Percentiles rank a stretch among this genome's conserved stretches.
These are phyloP conservation scores for Tagetes patula DNA, from an alignment of 129 eudicot genomes.

Conservation along the genomic window DNA sequence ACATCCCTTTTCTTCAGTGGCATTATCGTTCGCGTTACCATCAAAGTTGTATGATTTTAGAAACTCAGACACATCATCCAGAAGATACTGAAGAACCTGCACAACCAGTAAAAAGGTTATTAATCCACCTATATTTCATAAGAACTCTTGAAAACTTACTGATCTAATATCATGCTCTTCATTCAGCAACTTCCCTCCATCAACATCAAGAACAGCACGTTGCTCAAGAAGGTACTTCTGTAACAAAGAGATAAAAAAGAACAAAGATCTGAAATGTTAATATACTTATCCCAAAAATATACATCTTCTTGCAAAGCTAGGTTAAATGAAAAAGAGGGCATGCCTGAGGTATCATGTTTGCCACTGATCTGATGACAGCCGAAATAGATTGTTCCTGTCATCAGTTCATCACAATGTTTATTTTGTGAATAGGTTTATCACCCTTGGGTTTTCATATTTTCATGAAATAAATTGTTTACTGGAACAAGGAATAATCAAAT, in stretches of 20 bases:
- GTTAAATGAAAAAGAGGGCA: slow-evolving; percentile 25
- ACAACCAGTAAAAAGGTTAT: slow-evolving; percentile 16
- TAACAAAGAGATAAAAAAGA: slow-evolving; percentile 25
- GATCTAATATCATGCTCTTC: slow-evolving; percentile 94
- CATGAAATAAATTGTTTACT: slow-evolving; percentile 9
- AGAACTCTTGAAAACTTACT: slow-evolving; percentile 43
- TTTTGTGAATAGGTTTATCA: neutral
- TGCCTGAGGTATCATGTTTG: slow-evolving; percentile 97
- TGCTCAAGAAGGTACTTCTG: slow-evolving; percentile 96
- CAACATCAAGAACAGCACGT: slow-evolving; percentile 80
- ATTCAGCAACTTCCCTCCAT: slow-evolving; percentile 83
- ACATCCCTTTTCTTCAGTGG: slow-evolving; percentile 57
- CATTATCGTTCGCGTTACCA: slow-evolving; percentile 35
- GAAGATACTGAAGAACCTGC: slow-evolving; percentile 87
- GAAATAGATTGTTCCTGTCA: slow-evolving; percentile 92
- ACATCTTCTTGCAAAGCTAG: neutral
- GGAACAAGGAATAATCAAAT: neutral
- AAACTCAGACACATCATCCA: slow-evolving; percentile 88
- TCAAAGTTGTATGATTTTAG: slow-evolving; percentile 50
- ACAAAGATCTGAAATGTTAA: neutral
- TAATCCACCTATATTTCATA: slow-evolving; percentile 1
- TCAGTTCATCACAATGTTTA: slow-evolving; percentile 28
- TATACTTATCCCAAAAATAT: slow-evolving; percentile 1
- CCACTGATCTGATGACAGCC: slow-evolving; percentile 81
- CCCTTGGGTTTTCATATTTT: neutral